Conservation (phyloP, 2,329 filamentous ascomycete genomes). For the Clarireedia hainanense region DNA sequence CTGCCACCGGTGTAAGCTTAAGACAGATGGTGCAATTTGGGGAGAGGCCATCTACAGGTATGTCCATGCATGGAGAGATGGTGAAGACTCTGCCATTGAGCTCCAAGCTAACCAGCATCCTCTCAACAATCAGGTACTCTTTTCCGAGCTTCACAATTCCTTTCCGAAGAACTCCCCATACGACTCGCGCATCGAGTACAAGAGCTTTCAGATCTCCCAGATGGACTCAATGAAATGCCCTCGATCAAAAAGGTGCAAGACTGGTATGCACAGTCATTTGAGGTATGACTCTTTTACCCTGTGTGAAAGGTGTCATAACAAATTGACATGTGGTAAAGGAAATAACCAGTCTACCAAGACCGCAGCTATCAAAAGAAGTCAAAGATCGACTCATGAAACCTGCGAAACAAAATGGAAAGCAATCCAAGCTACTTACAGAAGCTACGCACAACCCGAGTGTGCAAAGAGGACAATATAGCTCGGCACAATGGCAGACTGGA, state of each 20-base stretch:
- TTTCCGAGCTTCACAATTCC: constrained; percentile 95
- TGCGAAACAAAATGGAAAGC: constrained; percentile 43
- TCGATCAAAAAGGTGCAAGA: constrained; percentile 92
- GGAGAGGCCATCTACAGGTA: constrained; percentile 84
- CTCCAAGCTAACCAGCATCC: not conserved
- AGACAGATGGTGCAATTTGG: constrained; percentile 99
- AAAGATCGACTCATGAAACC: constrained; percentile 71
- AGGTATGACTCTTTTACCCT: constrained; percentile 50
- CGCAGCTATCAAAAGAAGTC: constrained; percentile 66
- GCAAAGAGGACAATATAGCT: constrained; percentile 70
- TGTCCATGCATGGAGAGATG: constrained; percentile 24
- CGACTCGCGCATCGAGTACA: constrained; percentile 92
- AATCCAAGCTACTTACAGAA: constrained; percentile 64
- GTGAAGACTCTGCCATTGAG: not conserved
- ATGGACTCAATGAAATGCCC: constrained; percentile 96
- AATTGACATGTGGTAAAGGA: constrained; percentile 51
- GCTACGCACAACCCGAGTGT: constrained; percentile 88
- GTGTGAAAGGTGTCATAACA: not conserved
- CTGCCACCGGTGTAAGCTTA: constrained; percentile 90
- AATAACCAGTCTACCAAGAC: constrained; percentile 79
- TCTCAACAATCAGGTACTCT: constrained; percentile 60
- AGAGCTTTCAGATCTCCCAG: constrained; percentile 83
- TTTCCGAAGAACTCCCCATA: constrained; percentile 96
- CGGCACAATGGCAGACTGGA: constrained; percentile 37
- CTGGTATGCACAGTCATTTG: constrained; percentile 99